Evolutionary conservation across 108 stramenopile species (phyloP), one percentile per base, ranked within the genome.

Genomic region (Epipyxis sp.): DNA sequence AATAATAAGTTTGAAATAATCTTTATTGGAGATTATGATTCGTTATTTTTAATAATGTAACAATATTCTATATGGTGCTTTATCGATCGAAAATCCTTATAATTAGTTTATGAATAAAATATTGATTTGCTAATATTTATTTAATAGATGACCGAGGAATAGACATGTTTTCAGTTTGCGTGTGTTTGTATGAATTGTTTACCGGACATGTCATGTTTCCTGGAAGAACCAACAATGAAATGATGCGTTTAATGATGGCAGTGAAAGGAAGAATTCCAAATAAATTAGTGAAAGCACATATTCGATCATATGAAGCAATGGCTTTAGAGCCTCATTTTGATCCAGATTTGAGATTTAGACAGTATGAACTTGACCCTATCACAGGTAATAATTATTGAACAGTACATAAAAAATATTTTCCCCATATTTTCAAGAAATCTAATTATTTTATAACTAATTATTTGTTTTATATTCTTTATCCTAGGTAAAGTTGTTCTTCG

Each of bases 191-290:
- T 20, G 99, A 99, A 84, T 81, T 98, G 16, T 98, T 93, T 83
- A 89, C 95, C 65, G 99, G 99, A 0, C 81, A 85, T 30, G 90
- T 97, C 20, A 57, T 97, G 50, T 94, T 98, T 69, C 87, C 90
- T 1, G 99, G 99, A 3, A 77, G 78, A 32, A 87, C 89, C 69
- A 99, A 99, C 87, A 97, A 96, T 79, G 92, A 96, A 45, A 97
- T 99, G 94, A 85, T 99, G 0, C 65, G 84, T 39, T 84, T 79
- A n/a, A 91, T 98, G 77, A 95, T 96, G 97, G 91, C 94, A 61
- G 44, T 90, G 42, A 86, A 94, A 86, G 98, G 98, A 1, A 91
- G 92, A 1, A 83, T 97, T 59, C 91, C 94, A 25, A 84, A 89
- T 43, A 90, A 92, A 35, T 85, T 94, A 81, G 88, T 94, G 62